These are phyloP conservation scores for Cordyceps tenuipes DNA, from an alignment of 2,329 filamentous ascomycete species.

Conservation along the genomic window DNA sequence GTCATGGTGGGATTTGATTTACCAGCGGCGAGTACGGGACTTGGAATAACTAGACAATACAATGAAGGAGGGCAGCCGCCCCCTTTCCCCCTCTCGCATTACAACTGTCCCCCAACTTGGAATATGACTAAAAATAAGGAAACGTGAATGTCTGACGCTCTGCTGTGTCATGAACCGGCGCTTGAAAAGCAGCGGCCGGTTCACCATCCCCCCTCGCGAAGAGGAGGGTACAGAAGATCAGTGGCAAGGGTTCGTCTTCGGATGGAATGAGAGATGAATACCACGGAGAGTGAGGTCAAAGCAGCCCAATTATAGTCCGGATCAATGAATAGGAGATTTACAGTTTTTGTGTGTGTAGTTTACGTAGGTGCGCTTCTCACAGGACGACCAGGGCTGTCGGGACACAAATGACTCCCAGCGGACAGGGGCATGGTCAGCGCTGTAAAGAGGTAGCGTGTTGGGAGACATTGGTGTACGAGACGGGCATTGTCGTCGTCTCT, in stretches of 20 bases:
- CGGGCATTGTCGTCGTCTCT: background rate
- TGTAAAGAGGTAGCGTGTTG: background rate
- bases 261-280: slow-evolving; percentile 24
- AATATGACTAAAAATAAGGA: background rate
- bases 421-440: background rate
- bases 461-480: background rate
- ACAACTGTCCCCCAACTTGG: background rate
- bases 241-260: slow-evolving; percentile 14
- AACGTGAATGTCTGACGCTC: background rate
- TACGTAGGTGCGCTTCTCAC: background rate
- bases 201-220: background rate
- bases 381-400: background rate
- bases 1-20: background rate
- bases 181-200: background rate
- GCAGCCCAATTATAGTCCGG: slow-evolving; percentile 33
- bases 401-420: background rate
- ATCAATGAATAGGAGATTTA: slow-evolving; percentile 9
- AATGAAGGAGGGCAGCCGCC: background rate
- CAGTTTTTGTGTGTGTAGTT: background rate
- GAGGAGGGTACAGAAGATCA: background rate
- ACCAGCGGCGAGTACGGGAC: background rate
- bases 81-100: background rate
- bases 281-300: slow-evolving; percentile 22
- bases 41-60: slow-evolving; percentile 6
- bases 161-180: background rate